Conservation (phyloP, 2,329 filamentous ascomycete genomes). For the Alternaria sp. region DNA sequence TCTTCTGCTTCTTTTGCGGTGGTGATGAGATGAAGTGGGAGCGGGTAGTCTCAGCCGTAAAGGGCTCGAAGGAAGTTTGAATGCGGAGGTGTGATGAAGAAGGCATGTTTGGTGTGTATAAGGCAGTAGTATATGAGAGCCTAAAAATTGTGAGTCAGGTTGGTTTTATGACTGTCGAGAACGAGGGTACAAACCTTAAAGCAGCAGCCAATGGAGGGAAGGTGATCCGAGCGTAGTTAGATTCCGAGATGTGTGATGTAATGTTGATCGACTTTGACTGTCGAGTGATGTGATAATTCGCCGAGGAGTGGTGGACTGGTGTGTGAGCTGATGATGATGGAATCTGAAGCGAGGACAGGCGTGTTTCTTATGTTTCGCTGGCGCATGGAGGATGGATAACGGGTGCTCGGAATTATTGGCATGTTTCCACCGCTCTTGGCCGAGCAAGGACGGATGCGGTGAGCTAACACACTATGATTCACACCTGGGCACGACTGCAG, state of each 20-base stretch:
- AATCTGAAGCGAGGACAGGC: slow-evolving; percentile 22
- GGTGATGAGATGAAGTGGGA: slow-evolving; percentile 51
- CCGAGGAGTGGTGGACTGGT: slow-evolving; percentile 9
- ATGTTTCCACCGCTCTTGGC: slow-evolving; percentile 37
- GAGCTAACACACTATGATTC: slow-evolving; percentile 30
- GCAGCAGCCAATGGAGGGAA: slow-evolving; percentile 41
- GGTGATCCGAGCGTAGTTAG: slow-evolving; percentile 39
- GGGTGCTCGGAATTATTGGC: slow-evolving; percentile 35
- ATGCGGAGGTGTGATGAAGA: slow-evolving; percentile 55
- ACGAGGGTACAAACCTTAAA: slow-evolving; percentile 41
- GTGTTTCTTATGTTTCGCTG: slow-evolving; percentile 43
- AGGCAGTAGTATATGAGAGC: slow-evolving; percentile 39
- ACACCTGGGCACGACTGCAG: slow-evolving; percentile 18
- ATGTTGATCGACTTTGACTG: slow-evolving; percentile 1
- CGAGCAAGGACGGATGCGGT: slow-evolving; percentile 22
- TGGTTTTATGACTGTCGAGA: slow-evolving; percentile 47
- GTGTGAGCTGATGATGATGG: slow-evolving; percentile 17
- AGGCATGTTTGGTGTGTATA: slow-evolving; percentile 50
- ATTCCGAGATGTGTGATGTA: slow-evolving; percentile 14
- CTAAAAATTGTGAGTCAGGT: slow-evolving; percentile 58
- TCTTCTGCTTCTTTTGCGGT: slow-evolving; percentile 73
- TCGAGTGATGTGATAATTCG: slow-evolving; percentile 2
- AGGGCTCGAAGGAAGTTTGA: slow-evolving; percentile 55
- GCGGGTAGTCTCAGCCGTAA: slow-evolving; percentile 53
- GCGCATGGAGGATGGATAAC: slow-evolving; percentile 33